Evolutionary conservation across 441 rosid species (phyloP).

Genomic region (Syzygium syzygioides): DNA sequence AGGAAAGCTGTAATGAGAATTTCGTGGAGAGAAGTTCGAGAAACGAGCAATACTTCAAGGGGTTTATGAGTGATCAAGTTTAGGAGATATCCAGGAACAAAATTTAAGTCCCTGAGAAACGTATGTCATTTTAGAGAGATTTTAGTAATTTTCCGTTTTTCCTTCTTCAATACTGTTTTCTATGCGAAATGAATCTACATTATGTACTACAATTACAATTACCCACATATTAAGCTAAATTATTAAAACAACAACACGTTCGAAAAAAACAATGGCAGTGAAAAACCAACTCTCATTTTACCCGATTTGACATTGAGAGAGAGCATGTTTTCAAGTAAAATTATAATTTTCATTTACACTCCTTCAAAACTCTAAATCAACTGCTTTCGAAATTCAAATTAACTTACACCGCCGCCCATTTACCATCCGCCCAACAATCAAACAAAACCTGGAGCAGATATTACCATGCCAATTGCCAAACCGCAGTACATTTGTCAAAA

Average conservation of each 20-base stretch:
- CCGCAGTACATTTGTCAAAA: too few relatives aligned
- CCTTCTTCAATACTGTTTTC: neutral
- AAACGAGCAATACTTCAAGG: neutral
- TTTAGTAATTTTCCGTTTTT: neutral
- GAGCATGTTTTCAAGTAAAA: neutral
- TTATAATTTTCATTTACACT: neutral
- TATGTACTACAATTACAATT: neutral
- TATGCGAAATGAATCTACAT: neutral
- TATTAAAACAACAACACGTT: neutral
- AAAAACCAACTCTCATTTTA: neutral
- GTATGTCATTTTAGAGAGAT: neutral
- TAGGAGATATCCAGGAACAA: neutral
- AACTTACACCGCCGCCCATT: neutral
- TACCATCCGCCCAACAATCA: neutral
- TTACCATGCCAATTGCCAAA: too few relatives aligned
- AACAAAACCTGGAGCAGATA: neutral
- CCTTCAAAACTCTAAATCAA: neutral
- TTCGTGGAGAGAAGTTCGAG: rapidly evolving
- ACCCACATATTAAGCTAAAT: neutral
- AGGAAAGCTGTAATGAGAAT: too few relatives aligned
- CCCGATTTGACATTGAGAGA: neutral
- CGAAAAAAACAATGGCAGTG: neutral
- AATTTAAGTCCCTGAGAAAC: neutral
- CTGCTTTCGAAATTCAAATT: neutral
- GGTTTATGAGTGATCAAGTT: neutral